Conservation (phyloP, 2,329 filamentous ascomycete genomes). For the Colletotrichum incanum region DNA sequence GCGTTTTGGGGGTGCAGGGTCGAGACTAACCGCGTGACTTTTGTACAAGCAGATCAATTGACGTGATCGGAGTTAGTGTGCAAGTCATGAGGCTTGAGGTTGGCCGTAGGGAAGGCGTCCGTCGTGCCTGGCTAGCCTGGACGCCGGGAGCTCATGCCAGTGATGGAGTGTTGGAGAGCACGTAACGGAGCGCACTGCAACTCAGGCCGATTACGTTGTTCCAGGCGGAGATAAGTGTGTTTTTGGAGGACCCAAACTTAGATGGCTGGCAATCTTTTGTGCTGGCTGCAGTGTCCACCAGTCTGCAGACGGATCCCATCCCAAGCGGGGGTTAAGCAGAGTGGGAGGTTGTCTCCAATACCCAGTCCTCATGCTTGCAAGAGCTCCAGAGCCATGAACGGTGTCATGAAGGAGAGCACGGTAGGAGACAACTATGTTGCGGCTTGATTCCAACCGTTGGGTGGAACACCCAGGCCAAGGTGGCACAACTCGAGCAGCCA, state of each 20-base stretch:
- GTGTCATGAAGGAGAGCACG: not conserved
- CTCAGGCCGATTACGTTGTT: constrained; percentile 1
- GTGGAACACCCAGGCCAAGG: not conserved
- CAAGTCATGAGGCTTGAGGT: constrained; percentile 33
- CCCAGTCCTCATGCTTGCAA: not conserved
- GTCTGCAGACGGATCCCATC: constrained; percentile 17
- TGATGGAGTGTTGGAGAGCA: constrained; percentile 19
- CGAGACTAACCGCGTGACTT: constrained; percentile 16
- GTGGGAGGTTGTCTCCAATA: not conserved
- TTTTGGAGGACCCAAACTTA: not conserved
- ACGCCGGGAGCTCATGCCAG: not conserved
- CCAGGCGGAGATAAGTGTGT: not conserved
- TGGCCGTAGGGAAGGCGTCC: constrained; percentile 6
- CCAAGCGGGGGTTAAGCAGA: constrained; percentile 4
- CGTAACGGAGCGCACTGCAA: constrained; percentile 12
- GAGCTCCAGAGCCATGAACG: not conserved
- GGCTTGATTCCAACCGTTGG: constrained; percentile 5
- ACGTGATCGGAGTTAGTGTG: not conserved
- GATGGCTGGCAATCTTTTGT: constrained; percentile 2
- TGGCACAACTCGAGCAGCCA: constrained; percentile 16
- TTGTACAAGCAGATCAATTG: constrained; percentile 17
- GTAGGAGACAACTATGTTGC: not conserved
- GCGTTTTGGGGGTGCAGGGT: constrained; percentile 8
- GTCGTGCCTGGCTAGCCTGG: not conserved
- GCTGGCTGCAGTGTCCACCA: not conserved